These are phyloP conservation scores for Aplosporella prunicola DNA, from an alignment of 2,329 filamentous ascomycete genomes.

Conservation along the genomic window DNA sequence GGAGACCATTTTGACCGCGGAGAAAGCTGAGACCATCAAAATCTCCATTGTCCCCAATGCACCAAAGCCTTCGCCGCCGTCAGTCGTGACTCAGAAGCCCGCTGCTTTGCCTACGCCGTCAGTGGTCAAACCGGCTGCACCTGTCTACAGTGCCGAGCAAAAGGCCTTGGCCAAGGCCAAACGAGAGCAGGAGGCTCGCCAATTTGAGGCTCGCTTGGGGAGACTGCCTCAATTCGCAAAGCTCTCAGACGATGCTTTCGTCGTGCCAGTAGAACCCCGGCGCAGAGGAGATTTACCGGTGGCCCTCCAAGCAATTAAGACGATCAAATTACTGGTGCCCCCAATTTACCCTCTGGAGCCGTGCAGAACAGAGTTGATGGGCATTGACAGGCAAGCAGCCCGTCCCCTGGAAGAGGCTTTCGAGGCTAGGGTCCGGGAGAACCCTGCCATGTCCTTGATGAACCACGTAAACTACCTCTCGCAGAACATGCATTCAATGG, in stretches of 20 bases:
- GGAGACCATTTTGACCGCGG: conserved; percentile 58
- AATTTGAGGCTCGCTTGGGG: conserved; percentile 67
- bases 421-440: conserved; percentile 45
- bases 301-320: conserved; percentile 52
- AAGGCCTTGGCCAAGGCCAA: conserved; percentile 53
- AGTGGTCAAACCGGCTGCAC: conserved; percentile 1
- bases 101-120: background rate
- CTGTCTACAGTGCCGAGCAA: conserved; percentile 38
- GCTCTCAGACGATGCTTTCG: conserved; percentile 61
- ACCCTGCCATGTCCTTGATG: conserved; percentile 55
- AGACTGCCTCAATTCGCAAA: conserved; percentile 58
- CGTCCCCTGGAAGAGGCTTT: conserved; percentile 58
- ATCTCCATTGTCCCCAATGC: conserved; percentile 16
- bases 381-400: conserved; percentile 51
- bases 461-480: conserved; percentile 66
- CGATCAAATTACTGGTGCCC: conserved; percentile 60
- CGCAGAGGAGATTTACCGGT: conserved; percentile 51
- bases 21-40: conserved; percentile 41
- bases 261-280: conserved; percentile 58
- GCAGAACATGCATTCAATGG: conserved; percentile 60
- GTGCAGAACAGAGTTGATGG: conserved; percentile 56
- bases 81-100: background rate
- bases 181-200: conserved; percentile 57
- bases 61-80: background rate
- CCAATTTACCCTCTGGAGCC: conserved; percentile 61